These are phyloP conservation scores for Bathelium albidoporum DNA, from an alignment of 495 filamentous ascomycete species.

Conservation along the genomic window DNA sequence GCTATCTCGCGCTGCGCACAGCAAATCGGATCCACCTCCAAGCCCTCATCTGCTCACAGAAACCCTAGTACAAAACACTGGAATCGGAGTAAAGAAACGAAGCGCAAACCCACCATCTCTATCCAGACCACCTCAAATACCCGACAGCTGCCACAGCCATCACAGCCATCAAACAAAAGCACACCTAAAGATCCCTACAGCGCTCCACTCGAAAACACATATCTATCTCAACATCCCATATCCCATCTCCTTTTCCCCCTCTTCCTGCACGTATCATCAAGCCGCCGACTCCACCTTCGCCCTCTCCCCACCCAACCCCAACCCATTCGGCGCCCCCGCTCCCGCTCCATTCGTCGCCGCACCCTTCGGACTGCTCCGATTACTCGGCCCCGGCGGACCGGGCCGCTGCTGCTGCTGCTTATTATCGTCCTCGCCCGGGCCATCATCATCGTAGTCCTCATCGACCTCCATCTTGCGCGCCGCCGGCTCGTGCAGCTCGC, in stretches of 20 bases:
- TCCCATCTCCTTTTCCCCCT: not conserved
- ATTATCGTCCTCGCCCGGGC: constrained; percentile 70
- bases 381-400: not conserved
- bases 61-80: not conserved
- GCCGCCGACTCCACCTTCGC: constrained; percentile 2
- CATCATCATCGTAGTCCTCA: constrained; percentile 88
- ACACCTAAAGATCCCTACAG: not conserved
- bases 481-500: constrained; percentile 57
- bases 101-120: not conserved
- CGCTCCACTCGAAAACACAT: not conserved
- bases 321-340: not conserved
- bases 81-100: not conserved
- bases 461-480: constrained; percentile 94
- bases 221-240: not conserved
- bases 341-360: constrained; percentile 1
- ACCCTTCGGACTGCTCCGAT: not conserved
- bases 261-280: not conserved
- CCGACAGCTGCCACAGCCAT: not conserved
- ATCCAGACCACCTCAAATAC: not conserved
- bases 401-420: constrained; percentile 28
- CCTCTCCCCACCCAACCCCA: constrained; percentile 1
- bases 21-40: not conserved
- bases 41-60: not conserved
- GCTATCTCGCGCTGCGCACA: not conserved
- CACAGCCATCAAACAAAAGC: not conserved